These are phyloP conservation scores for Salix suchowensis DNA, from an alignment of 345 rosid genomes.

Conservation along the genomic window DNA sequence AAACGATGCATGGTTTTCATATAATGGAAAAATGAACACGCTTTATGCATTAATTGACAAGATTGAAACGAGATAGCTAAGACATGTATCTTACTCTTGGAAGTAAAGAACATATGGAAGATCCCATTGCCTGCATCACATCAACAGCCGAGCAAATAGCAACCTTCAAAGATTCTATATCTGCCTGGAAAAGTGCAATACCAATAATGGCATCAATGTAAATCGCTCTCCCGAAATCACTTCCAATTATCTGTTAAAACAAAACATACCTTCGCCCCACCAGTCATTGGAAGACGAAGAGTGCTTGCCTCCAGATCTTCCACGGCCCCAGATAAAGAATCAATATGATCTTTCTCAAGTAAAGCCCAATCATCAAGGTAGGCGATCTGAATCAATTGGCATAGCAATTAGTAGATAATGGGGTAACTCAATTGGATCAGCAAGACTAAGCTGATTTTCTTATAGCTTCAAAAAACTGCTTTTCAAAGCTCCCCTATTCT, in stretches of 20 bases:
- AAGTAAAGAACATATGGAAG: conserved; percentile 58
- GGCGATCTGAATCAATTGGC: conserved; percentile 50
- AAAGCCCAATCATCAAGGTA: conserved; percentile 80
- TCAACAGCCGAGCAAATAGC: conserved; percentile 87
- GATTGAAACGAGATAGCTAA: not conserved
- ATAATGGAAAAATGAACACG: not conserved
- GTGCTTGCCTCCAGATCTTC: conserved; percentile 92
- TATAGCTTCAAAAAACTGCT: not conserved
- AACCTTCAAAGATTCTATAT: conserved; percentile 62
- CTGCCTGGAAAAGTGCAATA: conserved; percentile 51
- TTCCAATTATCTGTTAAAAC: not conserved
- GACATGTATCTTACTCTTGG: conserved; percentile 52
- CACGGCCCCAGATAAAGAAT: conserved; percentile 70
- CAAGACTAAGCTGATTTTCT: not conserved
- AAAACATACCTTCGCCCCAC: conserved; percentile 71
- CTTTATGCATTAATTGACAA: not conserved
- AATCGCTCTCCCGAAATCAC: conserved; percentile 13
- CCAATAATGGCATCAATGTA: conserved; percentile 9
- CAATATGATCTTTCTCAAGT: conserved; percentile 70
- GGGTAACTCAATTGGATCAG: not conserved
- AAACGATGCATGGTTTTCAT: not conserved
- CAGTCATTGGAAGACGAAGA: conserved; percentile 79
- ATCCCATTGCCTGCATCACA: conserved; percentile 88
- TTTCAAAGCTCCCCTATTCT: not conserved
- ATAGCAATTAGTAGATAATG: conserved; percentile 21